A percentile compares a stretch with the other conserved stretches of the same genome.
These are phyloP conservation scores for Colletotrichum lentis DNA, from an alignment of 2,329 filamentous ascomycete genomes.

Conservation along the genomic window DNA sequence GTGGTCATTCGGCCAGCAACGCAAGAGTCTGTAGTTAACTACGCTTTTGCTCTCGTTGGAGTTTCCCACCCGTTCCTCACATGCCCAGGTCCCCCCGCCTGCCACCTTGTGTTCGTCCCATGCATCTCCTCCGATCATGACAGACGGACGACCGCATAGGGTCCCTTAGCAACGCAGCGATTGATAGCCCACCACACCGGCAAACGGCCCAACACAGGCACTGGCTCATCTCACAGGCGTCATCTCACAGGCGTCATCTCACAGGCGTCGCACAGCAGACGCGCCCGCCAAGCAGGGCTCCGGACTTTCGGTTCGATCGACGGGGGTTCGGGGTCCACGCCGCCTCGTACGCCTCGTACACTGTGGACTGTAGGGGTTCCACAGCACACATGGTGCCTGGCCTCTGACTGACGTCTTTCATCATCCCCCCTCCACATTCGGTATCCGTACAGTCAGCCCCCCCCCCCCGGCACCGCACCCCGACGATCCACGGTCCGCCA, in stretches of 20 bases:
- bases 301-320: constrained; percentile 21
- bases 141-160: constrained; percentile 22
- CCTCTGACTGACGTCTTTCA: constrained; percentile 19
- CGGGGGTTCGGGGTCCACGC: constrained; percentile 30
- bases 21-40: no score
- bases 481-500: constrained; percentile 23
- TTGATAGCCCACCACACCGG: not conserved
- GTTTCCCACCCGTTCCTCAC: constrained; percentile 17
- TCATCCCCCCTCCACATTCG: constrained; percentile 1
- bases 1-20: constrained; percentile 3
- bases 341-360: constrained; percentile 34
- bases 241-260: no score
- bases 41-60: not conserved
- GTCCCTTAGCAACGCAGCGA: constrained; percentile 4
- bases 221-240: no score
- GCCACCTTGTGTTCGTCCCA: constrained; percentile 31
- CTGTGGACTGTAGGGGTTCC: constrained; percentile 28
- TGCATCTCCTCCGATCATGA: constrained; percentile 29
- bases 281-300: constrained; percentile 27
- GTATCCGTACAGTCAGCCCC: constrained; percentile 10
- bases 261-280: not conserved
- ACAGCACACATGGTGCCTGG: not conserved
- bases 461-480: constrained; percentile 28
- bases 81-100: constrained; percentile 27
- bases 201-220: not conserved